These are phyloP conservation scores for Tuber microsphaerosporum DNA, from an alignment of 495 filamentous ascomycete genomes.

Conservation along the genomic window DNA sequence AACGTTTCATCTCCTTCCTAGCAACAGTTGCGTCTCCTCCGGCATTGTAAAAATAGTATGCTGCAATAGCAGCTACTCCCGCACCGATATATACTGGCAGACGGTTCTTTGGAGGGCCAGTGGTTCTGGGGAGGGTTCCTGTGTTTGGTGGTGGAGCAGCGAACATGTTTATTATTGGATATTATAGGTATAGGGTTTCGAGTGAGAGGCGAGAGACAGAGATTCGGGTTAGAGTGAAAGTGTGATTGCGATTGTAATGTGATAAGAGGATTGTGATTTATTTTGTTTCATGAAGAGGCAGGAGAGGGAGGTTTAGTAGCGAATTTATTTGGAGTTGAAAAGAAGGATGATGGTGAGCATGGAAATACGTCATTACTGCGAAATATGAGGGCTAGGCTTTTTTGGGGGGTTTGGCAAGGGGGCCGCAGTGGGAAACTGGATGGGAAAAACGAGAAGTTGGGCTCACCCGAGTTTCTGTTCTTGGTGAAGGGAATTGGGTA, in stretches of 20 bases:
- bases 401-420: slow-evolving; percentile 23
- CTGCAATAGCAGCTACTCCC: slow-evolving; percentile 57
- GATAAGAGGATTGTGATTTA: background rate
- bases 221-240: slow-evolving; percentile 26
- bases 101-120: slow-evolving; percentile 49
- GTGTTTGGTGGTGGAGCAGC: slow-evolving; percentile 44
- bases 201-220: slow-evolving; percentile 14
- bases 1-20: slow-evolving; percentile 75
- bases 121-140: slow-evolving; percentile 47
- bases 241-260: background rate
- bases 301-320: slow-evolving; percentile 4
- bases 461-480: background rate
- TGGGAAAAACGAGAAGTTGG: background rate
- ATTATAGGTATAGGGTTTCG: slow-evolving; percentile 20
- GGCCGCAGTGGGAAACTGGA: background rate
- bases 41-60: slow-evolving; percentile 87
- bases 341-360: slow-evolving; percentile 23
- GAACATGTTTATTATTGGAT: slow-evolving; percentile 23
- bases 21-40: slow-evolving; percentile 77
- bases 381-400: slow-evolving; percentile 16
- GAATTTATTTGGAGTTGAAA: slow-evolving; percentile 28
- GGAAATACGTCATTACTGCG: slow-evolving; percentile 17
- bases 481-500: slow-evolving; percentile 4
- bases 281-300: background rate
- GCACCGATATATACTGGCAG: slow-evolving; percentile 55